Percentiles rank a stretch among this genome's conserved stretches.
Evolutionary conservation across 148 eudicot species (phyloP).

Genomic region (Nepenthes mirabilis): DNA sequence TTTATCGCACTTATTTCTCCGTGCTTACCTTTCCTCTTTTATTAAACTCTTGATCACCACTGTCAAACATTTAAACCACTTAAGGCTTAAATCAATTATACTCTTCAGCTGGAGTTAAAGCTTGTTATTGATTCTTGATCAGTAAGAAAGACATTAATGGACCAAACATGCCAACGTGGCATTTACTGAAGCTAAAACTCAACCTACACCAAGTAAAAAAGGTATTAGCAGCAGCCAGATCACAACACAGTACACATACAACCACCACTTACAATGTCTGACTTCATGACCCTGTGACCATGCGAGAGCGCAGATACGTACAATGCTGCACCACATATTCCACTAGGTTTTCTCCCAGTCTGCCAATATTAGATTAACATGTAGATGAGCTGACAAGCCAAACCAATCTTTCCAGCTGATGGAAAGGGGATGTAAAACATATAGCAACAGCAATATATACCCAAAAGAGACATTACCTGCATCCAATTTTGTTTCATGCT

Average conservation of each 20-base stretch:
- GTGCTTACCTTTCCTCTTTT: neutral
- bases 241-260: neutral
- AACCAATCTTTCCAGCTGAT: neutral
- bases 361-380: constrained; percentile 15
- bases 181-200: neutral
- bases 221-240: no score
- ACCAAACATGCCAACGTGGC: no score
- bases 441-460: neutral
- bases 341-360: constrained; percentile 96
- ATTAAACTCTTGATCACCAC: neutral
- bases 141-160: no score
- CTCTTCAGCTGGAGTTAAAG: neutral
- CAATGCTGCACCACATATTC: constrained; percentile 85
- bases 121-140: no score
- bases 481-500: constrained; percentile 96
- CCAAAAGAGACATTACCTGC: constrained; percentile 38
- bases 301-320: constrained; percentile 78
- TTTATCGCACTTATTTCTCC: neutral
- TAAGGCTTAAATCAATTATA: neutral
- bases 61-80: neutral
- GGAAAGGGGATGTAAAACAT: neutral
- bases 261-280: constrained; percentile 49
- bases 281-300: constrained; percentile 56
- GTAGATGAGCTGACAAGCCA: neutral
- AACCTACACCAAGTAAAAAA: no score